Conservation (phyloP, 1,284 basidiomycete species). For the Irpex lacteus region DNA sequence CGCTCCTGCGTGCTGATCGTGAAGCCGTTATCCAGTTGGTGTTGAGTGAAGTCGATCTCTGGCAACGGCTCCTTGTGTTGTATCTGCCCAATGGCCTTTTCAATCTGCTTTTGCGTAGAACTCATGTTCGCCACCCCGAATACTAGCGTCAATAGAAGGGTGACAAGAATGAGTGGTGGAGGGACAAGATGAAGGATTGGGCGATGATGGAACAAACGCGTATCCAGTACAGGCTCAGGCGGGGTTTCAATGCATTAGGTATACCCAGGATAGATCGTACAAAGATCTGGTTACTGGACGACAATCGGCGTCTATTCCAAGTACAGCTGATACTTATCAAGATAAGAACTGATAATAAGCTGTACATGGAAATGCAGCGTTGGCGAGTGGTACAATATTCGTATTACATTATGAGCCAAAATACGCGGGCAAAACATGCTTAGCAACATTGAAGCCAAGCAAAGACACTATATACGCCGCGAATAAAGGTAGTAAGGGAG, state of each 20-base stretch:
- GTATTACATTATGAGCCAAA: conserved; percentile 54
- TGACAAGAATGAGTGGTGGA: conserved; percentile 12
- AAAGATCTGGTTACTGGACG: background rate
- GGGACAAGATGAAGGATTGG: conserved; percentile 14
- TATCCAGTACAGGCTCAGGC: conserved; percentile 5
- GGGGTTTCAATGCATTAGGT: conserved; percentile 14
- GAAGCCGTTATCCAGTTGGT: conserved; percentile 86
- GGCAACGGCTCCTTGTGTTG: conserved; percentile 60
- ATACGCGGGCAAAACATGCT: conserved; percentile 73
- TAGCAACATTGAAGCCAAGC: conserved; percentile 86
- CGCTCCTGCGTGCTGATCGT: conserved; percentile 84
- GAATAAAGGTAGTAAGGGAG: conserved; percentile 83
- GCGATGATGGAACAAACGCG: background rate
- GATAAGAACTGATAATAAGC: background rate
- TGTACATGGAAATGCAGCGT: background rate
- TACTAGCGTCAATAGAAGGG: conserved; percentile 12
- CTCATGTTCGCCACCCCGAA: conserved; percentile 25
- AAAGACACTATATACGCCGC: conserved; percentile 83
- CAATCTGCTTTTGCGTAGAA: conserved; percentile 50
- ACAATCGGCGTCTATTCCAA: background rate
- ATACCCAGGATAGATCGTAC: background rate
- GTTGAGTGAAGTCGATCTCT: conserved; percentile 85
- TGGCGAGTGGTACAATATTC: background rate
- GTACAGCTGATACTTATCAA: background rate
- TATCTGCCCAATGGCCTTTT: conserved; percentile 75